These are phyloP conservation scores for Takashimella koratensis DNA, from an alignment of 1,284 basidiomycete species.

Conservation along the genomic window DNA sequence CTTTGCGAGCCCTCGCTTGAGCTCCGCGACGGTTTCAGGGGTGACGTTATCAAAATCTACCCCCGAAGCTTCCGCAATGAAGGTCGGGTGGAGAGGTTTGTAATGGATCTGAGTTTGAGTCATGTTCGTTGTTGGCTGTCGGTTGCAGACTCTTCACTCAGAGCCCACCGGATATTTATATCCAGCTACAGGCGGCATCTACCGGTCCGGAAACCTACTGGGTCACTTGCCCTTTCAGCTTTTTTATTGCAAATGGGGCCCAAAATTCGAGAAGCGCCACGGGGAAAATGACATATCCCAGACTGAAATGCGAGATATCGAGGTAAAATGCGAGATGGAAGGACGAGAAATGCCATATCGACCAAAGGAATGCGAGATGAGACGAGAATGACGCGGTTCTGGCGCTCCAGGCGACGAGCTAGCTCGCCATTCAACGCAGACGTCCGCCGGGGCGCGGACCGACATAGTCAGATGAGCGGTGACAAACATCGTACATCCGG, in stretches of 20 bases:
- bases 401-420: too few species aligned
- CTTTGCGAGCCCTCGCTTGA: constrained; percentile 20
- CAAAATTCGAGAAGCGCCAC: neutral
- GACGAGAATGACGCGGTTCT: too few species aligned
- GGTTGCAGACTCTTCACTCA: too few species aligned
- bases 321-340: neutral
- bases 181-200: neutral
- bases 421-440: too few species aligned
- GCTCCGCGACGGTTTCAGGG: constrained; percentile 14
- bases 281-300: neutral
- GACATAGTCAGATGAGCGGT: too few species aligned
- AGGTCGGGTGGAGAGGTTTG: constrained; percentile 23
- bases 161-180: neutral
- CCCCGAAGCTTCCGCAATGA: constrained; percentile 23
- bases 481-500: neutral
- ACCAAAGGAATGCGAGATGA: neutral
- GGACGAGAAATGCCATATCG: neutral
- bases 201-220: neutral
- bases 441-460: too few species aligned
- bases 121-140: too few species aligned
- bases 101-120: constrained; percentile 2
- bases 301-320: neutral
- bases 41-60: constrained; percentile 18
- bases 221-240: too few species aligned
- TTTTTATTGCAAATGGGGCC: too few species aligned